Percentiles rank a stretch among this genome's conserved stretches.
phyloP scores from a whole-genome alignment of 768 basidiomycete species.

The Leccinellum albellum region DNA sequence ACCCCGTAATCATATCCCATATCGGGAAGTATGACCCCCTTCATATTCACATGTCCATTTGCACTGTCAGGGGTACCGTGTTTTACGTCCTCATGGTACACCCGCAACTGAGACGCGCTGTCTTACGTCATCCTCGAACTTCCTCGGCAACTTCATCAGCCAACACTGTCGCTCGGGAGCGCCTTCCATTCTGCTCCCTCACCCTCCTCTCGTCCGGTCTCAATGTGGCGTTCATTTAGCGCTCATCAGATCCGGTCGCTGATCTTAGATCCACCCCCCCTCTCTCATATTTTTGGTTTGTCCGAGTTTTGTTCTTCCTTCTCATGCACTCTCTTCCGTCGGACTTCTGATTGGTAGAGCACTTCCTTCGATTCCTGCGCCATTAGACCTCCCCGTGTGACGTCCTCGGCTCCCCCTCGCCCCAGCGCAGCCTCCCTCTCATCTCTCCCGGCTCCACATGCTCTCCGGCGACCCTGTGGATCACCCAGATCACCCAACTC shows the following conservation, averaged over 20 bases:
- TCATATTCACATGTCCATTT: constrained; percentile 26
- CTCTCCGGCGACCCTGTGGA: neutral
- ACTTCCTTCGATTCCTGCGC: neutral
- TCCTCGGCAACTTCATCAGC: constrained; percentile 12
- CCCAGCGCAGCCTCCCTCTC: neutral
- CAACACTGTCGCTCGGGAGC: constrained; percentile 13
- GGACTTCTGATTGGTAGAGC: constrained; percentile 2
- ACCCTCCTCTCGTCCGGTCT: neutral
- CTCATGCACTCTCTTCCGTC: constrained; percentile 1
- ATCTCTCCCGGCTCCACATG: constrained; percentile 1
- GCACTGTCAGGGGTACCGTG: constrained; percentile 15
- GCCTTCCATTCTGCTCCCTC: constrained; percentile 5
- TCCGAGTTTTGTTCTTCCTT: constrained; percentile 5
- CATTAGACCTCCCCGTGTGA: neutral
- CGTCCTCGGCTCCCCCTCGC: neutral
- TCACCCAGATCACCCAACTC: neutral
- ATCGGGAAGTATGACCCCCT: constrained; percentile 16
- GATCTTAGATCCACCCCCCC: constrained; percentile 12
- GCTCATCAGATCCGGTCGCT: constrained; percentile 11
- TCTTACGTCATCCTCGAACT: constrained; percentile 9
- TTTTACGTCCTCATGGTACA: constrained; percentile 19
- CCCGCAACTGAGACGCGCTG: constrained; percentile 8
- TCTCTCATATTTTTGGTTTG: constrained; percentile 10
- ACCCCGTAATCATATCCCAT: constrained; percentile 7
- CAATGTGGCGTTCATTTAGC: neutral